Conservation (phyloP, 2,329 filamentous ascomycete genomes). For the Macroventuria anomochaeta region DNA sequence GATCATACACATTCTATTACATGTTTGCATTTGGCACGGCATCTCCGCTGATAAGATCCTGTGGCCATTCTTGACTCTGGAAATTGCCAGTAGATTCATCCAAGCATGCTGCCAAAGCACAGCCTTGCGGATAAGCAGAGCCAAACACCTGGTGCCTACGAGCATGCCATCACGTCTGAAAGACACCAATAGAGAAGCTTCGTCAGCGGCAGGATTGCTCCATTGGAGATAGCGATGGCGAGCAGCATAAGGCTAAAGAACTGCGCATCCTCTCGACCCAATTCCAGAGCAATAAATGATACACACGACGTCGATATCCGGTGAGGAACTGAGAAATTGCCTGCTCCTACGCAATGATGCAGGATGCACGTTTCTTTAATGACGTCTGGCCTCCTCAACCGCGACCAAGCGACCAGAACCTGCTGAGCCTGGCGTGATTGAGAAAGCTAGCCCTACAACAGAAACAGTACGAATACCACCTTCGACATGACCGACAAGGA, state of each 20-base stretch:
- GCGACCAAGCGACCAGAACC: not conserved
- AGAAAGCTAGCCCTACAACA: conserved; percentile 18
- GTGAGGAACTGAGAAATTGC: not conserved
- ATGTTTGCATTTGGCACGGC: not conserved
- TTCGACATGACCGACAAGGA: conserved; percentile 24
- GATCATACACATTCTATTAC: no score
- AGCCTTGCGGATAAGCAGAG: not conserved
- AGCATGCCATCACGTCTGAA: not conserved
- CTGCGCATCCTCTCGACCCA: not conserved
- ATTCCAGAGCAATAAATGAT: conserved; percentile 1
- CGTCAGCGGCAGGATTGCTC: not conserved
- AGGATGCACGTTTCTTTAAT: not conserved
- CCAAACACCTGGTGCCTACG: not conserved
- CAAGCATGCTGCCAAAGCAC: no score
- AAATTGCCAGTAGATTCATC: not conserved
- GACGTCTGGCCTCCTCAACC: not conserved
- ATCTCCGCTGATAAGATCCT: no score
- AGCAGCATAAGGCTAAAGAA: not conserved
- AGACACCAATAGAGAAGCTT: not conserved
- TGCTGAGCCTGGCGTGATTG: not conserved
- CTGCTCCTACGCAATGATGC: not conserved
- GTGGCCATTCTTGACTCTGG: not conserved
- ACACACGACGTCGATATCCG: conserved; percentile 10
- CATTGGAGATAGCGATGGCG: not conserved
- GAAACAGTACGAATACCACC: conserved; percentile 41